A percentile compares a stretch with the other conserved stretches of the same genome.
Evolutionary conservation across 2,329 filamentous ascomycete species (phyloP).

Genomic region (Aspergillus flavus): DNA sequence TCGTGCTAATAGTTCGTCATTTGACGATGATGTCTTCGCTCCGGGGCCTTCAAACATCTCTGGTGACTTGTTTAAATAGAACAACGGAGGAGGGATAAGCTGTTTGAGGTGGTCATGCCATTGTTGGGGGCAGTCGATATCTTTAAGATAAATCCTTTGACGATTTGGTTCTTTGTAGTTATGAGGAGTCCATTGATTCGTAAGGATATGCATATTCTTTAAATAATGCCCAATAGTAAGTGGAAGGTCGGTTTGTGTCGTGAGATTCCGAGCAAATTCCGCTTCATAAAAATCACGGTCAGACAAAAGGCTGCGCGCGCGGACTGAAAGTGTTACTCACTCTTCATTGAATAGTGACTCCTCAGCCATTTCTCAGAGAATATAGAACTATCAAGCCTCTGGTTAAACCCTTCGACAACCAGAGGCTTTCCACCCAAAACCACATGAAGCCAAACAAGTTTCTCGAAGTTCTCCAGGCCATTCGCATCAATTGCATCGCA

Average conservation of each 20-base stretch:
- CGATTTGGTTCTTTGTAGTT: slow-evolving; percentile 78
- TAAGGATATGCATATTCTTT: slow-evolving; percentile 79
- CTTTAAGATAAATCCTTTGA: slow-evolving; percentile 92
- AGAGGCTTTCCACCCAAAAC: slow-evolving; percentile 83
- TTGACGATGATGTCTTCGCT: slow-evolving; percentile 47
- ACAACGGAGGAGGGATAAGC: slow-evolving; percentile 77
- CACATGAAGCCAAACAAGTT: slow-evolving; percentile 80
- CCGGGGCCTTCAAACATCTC: slow-evolving; percentile 59
- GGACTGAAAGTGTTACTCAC: slow-evolving; percentile 49
- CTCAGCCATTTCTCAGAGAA: slow-evolving; percentile 83
- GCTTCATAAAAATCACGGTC: slow-evolving; percentile 51
- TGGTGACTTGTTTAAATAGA: slow-evolving; percentile 85
- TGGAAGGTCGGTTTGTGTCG: slow-evolving; percentile 70
- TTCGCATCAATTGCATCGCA: slow-evolving; percentile 76
- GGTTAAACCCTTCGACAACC: slow-evolving; percentile 86
- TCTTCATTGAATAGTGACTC: slow-evolving; percentile 75
- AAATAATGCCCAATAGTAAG: slow-evolving; percentile 91
- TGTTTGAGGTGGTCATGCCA: slow-evolving; percentile 82
- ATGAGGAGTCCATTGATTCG: slow-evolving; percentile 75
- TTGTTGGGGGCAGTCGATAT: slow-evolving; percentile 88
- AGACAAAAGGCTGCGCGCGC: slow-evolving; percentile 16
- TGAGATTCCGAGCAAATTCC: slow-evolving; percentile 82
- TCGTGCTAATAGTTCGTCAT: slow-evolving; percentile 41
- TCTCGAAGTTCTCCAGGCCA: slow-evolving; percentile 79
- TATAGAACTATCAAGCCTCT: slow-evolving; percentile 71